Evolutionary conservation across 148 eudicot genomes (phyloP).

Genomic region (Vaccinium darrowii): DNA sequence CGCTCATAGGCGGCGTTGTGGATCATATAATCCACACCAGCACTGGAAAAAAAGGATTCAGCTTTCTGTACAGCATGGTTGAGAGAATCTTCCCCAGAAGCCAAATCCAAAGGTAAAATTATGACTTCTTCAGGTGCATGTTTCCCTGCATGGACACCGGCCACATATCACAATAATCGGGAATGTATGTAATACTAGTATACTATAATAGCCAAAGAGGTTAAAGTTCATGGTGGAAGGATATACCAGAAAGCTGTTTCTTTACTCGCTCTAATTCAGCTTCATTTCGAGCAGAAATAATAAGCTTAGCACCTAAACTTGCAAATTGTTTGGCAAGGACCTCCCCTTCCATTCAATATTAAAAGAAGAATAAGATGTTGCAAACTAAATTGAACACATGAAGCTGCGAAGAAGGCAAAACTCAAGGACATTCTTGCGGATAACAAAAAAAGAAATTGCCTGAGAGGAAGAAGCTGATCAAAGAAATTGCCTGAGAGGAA

Average conservation of each 20-base stretch:
- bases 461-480: not conserved
- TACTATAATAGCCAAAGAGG: not conserved
- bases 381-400: not conserved
- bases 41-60: conserved; percentile 63
- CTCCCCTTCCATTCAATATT: conserved; percentile 56
- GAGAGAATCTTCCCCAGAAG: conserved; percentile 74
- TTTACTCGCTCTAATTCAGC: conserved; percentile 81
- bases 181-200: not conserved
- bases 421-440: not conserved
- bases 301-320: conserved; percentile 84
- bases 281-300: conserved; percentile 87
- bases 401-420: not conserved
- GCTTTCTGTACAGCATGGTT: conserved; percentile 68
- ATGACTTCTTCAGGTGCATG: conserved; percentile 78
- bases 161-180: not conserved
- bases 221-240: not conserved
- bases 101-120: conserved; percentile 83
- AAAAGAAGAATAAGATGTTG: conserved; percentile 16
- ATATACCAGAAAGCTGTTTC: conserved; percentile 64
- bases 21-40: conserved; percentile 83
- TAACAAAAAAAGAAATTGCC: not conserved
- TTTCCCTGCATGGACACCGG: conserved; percentile 47
- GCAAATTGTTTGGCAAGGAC: conserved; percentile 86
- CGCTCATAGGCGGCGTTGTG: conserved; percentile 98
- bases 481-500: not conserved